Evolutionary conservation across 257 asterid species (phyloP).

Genomic region (Marsdenia floribunda): DNA sequence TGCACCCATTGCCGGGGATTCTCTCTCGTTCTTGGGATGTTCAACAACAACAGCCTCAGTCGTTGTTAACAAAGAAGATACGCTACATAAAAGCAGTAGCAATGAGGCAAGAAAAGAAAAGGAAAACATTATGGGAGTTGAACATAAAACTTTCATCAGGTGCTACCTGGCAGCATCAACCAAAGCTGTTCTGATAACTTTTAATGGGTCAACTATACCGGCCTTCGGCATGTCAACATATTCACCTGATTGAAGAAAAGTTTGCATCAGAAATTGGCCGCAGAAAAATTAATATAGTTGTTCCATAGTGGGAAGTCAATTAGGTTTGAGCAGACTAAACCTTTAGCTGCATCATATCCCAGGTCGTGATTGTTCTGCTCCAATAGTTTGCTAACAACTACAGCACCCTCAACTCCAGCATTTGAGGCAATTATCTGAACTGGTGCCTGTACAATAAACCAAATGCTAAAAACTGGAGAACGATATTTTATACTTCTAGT

Average conservation of each 20-base stretch:
- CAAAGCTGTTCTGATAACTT: conserved; percentile 60
- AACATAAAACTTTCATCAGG: background rate
- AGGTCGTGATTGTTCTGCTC: conserved; percentile 46
- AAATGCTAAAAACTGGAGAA: background rate
- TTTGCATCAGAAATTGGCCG: background rate
- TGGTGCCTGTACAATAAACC: conserved; percentile 34
- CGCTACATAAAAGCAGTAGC: conserved; percentile 22
- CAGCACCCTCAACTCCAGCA: conserved; percentile 57
- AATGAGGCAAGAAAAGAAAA: background rate
- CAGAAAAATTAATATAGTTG: background rate
- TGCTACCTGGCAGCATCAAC: conserved; percentile 60
- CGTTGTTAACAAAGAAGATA: conserved; percentile 45
- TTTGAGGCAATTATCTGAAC: conserved; percentile 49
- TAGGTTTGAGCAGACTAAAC: conserved; percentile 14
- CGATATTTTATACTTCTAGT: background rate
- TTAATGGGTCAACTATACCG: conserved; percentile 60
- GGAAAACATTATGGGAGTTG: background rate
- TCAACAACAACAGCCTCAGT: conserved; percentile 58
- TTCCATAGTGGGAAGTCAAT: background rate
- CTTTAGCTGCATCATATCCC: conserved; percentile 66
- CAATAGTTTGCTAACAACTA: conserved; percentile 42
- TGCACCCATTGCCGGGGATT: conserved; percentile 28
- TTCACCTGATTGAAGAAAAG: conserved; percentile 5
- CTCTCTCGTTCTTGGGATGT: conserved; percentile 36
- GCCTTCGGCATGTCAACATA: conserved; percentile 55